Conservation (phyloP, 371 early-diverging fungal species). For the Mucor irregularis region DNA sequence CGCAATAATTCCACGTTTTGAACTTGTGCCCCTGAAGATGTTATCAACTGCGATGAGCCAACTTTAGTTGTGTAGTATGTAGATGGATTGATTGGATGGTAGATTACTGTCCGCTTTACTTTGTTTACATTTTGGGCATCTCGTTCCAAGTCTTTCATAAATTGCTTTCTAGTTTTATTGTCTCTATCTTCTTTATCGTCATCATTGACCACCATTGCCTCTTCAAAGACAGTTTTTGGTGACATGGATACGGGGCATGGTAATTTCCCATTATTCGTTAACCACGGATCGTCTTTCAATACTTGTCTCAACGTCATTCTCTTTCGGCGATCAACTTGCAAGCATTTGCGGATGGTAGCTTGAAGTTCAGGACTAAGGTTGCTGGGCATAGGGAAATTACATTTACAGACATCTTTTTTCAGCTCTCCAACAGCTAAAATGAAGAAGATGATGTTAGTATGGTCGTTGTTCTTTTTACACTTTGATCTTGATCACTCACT, state of each 20-base stretch:
- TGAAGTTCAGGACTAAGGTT: constrained; percentile 46
- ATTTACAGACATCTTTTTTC: constrained; percentile 66
- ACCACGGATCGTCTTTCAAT: constrained; percentile 57
- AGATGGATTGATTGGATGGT: constrained; percentile 45
- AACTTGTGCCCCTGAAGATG: not conserved
- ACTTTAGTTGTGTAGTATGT: constrained; percentile 42
- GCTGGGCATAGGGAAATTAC: constrained; percentile 56
- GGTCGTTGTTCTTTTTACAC: no score
- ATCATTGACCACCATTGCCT: constrained; percentile 9
- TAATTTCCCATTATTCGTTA: constrained; percentile 36
- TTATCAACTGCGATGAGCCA: constrained; percentile 1
- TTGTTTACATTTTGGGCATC: constrained; percentile 6
- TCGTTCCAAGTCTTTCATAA: constrained; percentile 13
- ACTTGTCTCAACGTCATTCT: constrained; percentile 48
- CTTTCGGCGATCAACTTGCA: constrained; percentile 50
- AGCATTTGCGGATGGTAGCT: constrained; percentile 54
- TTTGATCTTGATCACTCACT: no score
- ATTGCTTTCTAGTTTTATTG: constrained; percentile 13
- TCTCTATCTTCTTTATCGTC: constrained; percentile 20
- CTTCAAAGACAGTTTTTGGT: constrained; percentile 22
- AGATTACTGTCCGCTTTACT: constrained; percentile 32
- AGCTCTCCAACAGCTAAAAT: constrained; percentile 58
- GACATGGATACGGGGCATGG: constrained; percentile 22
- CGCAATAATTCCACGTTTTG: constrained; percentile 40
- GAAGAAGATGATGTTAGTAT: not conserved